These are phyloP conservation scores for Malus hybrid DNA, from an alignment of 331 rosid genomes.

Conservation along the genomic window DNA sequence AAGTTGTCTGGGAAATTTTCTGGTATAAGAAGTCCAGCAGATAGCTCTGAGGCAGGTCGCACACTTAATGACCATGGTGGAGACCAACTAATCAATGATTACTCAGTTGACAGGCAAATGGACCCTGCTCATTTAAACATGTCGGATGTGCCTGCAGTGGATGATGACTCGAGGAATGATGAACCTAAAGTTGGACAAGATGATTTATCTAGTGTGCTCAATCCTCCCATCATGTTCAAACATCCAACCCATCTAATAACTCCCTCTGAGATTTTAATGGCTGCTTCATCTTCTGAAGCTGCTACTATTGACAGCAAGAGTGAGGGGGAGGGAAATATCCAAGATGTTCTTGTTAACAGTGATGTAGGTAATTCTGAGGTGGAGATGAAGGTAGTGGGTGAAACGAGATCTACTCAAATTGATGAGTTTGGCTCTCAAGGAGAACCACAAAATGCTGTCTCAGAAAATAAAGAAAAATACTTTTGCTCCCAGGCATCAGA, in stretches of 20 bases:
- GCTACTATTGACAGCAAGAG: constrained; percentile 50
- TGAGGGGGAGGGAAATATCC: constrained; percentile 63
- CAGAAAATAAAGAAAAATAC: constrained; percentile 55
- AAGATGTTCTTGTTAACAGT: constrained; percentile 51
- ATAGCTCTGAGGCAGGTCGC: constrained; percentile 42
- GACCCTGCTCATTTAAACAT: constrained; percentile 47
- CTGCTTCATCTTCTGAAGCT: constrained; percentile 61
- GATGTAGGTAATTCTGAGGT: constrained; percentile 64
- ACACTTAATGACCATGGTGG: constrained; percentile 47
- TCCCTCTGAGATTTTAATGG: constrained; percentile 74
- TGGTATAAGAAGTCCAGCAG: constrained; percentile 65
- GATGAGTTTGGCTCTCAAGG: constrained; percentile 51
- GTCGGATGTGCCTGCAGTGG: constrained; percentile 51
- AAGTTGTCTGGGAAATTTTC: constrained; percentile 70
- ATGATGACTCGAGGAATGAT: constrained; percentile 54
- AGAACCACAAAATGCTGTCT: constrained; percentile 40
- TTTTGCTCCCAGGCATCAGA: constrained; percentile 96
- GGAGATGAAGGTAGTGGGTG: constrained; percentile 82
- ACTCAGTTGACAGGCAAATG: constrained; percentile 67
- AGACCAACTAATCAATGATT: constrained; percentile 55
- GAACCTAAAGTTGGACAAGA: constrained; percentile 60
- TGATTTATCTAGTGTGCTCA: constrained; percentile 52
- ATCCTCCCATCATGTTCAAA: constrained; percentile 51
- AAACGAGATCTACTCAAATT: constrained; percentile 49
- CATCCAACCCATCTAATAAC: constrained; percentile 94